Evolutionary conservation across 73 alveolate species (phyloP).

Genomic region (Uronychia binucleata): DNA sequence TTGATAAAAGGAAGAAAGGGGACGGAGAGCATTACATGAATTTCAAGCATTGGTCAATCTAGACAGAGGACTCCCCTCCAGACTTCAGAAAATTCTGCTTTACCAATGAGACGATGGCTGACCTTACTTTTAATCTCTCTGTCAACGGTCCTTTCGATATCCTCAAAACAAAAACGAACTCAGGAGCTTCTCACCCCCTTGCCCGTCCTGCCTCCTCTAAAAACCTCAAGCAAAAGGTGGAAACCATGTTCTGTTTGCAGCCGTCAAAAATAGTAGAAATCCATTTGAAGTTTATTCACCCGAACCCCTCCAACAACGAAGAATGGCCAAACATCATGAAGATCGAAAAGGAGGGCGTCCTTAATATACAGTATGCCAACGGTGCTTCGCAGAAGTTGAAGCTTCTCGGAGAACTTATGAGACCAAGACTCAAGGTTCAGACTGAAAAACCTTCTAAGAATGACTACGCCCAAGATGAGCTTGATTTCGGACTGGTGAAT

Average conservation of each 20-base stretch:
- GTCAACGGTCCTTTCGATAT: conserved; percentile 79
- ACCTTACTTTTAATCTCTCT: conserved; percentile 62
- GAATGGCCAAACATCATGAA: conserved; percentile 82
- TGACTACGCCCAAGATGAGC: conserved; percentile 65
- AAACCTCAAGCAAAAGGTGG: conserved; percentile 44
- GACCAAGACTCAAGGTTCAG: conserved; percentile 66
- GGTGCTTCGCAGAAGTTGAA: conserved; percentile 58
- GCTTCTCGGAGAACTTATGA: conserved; percentile 60
- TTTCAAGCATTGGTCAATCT: conserved; percentile 69
- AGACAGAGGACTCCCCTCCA: conserved; percentile 57
- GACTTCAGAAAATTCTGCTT: conserved; percentile 48
- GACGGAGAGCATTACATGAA: conserved; percentile 76
- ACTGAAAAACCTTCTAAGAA: conserved; percentile 79
- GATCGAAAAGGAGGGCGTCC: conserved; percentile 58
- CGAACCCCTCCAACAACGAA: conserved; percentile 48
- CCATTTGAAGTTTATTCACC: conserved; percentile 57
- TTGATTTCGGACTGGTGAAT: conserved; percentile 72
- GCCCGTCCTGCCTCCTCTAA: conserved; percentile 22
- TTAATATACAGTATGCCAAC: conserved; percentile 61
- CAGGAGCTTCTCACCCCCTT: conserved; percentile 70
- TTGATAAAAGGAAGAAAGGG: conserved; percentile 69
- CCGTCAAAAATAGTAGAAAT: conserved; percentile 71
- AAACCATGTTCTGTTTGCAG: conserved; percentile 49
- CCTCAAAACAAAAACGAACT: conserved; percentile 59
- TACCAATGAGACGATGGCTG: conserved; percentile 69